A percentile compares a stretch with the other conserved stretches of the same genome.
These are phyloP conservation scores for Kappamyces sp. DNA, from an alignment of 192 early-diverging fungal species.

Conservation along the genomic window DNA sequence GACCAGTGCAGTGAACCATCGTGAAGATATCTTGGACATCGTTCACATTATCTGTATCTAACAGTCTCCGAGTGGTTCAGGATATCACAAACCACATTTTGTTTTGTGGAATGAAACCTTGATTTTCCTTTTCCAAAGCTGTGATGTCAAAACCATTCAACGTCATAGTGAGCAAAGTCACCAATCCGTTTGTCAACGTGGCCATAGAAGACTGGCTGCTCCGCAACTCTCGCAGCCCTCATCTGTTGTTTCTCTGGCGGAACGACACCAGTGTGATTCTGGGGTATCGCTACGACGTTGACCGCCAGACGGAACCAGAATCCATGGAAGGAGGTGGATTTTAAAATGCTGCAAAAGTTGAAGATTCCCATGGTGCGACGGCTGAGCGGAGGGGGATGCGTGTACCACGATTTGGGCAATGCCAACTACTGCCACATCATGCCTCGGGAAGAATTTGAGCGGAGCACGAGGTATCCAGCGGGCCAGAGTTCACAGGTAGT, in stretches of 20 bases:
- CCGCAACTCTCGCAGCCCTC: slow-evolving; percentile 52
- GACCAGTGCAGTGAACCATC: too few relatives aligned
- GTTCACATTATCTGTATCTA: too few relatives aligned
- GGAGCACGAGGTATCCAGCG: slow-evolving; percentile 69
- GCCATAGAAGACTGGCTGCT: slow-evolving; percentile 90
- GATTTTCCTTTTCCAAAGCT: too few relatives aligned
- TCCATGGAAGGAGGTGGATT: slow-evolving; percentile 91
- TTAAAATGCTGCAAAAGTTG: slow-evolving; percentile 57
- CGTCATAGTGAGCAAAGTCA: too few relatives aligned
- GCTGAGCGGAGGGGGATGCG: slow-evolving; percentile 70
- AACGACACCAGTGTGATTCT: slow-evolving; percentile 84
- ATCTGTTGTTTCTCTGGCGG: slow-evolving; percentile 82
- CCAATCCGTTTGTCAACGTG: slow-evolving; percentile 73
- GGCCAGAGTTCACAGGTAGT: too few relatives aligned
- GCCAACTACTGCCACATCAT: slow-evolving; percentile 91
- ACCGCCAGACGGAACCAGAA: slow-evolving; percentile 62
- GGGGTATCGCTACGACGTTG: slow-evolving; percentile 36
- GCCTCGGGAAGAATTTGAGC: slow-evolving; percentile 77
- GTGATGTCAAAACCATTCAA: too few relatives aligned
- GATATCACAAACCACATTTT: too few relatives aligned
- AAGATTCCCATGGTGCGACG: slow-evolving; percentile 80
- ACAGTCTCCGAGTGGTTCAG: too few relatives aligned
- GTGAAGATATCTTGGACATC: too few relatives aligned
- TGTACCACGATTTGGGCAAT: slow-evolving; percentile 77
- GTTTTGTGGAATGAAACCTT: too few relatives aligned